Evolutionary conservation across 129 eudicot genomes (phyloP).

Genomic region (Centella asiatica): DNA sequence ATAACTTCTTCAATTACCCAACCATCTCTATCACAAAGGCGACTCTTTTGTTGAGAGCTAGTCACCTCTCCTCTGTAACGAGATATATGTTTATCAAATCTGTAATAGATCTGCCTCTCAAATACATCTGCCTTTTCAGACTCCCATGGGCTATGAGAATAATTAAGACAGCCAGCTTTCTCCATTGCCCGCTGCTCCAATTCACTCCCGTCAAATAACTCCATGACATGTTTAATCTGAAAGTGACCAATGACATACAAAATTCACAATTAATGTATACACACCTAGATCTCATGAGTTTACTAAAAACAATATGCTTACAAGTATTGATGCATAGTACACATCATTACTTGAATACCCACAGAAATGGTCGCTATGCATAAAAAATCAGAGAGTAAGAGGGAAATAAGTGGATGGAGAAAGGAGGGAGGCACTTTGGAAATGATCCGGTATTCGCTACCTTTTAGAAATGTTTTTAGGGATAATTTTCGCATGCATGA

Average conservation of each 20-base stretch:
- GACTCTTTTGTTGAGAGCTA: conserved; percentile 78
- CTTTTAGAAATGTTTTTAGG: not conserved
- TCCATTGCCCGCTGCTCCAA: conserved; percentile 77
- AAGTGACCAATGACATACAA: conserved; percentile 11
- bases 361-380: not conserved
- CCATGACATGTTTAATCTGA: conserved; percentile 81
- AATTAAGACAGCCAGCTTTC: conserved; percentile 78
- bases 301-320: not conserved
- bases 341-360: not conserved
- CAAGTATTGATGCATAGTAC: not conserved
- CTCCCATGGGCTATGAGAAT: conserved; percentile 89
- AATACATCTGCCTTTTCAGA: conserved; percentile 65
- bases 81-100: conserved; percentile 61
- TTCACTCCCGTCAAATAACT: conserved; percentile 72
- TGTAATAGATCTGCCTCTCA: conserved; percentile 81
- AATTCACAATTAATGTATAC: conserved; percentile 1
- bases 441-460: too few species aligned
- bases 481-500: not conserved
- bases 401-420: not conserved
- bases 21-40: conserved; percentile 60
- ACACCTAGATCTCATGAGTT: not conserved
- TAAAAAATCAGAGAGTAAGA: not conserved
- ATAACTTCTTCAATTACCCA: conserved; percentile 95
- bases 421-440: too few species aligned
- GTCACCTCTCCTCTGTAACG: conserved; percentile 92